Percentiles rank a stretch among this genome's conserved stretches.
These are phyloP conservation scores for Juncus inflexus DNA, from an alignment of 176 grass and related monocot genomes.

Conservation along the genomic window DNA sequence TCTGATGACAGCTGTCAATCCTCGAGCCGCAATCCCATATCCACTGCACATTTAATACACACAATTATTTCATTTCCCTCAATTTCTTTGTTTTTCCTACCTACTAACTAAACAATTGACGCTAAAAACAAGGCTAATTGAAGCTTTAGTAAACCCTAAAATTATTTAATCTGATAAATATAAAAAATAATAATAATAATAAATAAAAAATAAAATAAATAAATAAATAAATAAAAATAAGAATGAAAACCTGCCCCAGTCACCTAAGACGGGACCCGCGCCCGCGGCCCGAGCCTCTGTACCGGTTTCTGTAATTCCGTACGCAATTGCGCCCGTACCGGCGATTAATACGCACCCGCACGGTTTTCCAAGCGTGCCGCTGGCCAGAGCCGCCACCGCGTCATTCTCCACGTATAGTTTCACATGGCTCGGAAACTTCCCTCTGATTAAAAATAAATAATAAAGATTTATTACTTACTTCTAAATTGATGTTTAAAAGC, in stretches of 20 bases:
- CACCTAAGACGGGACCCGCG: slow-evolving; percentile 89
- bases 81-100: slow-evolving; percentile 22
- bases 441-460: slow-evolving; percentile 40
- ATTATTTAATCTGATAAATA: too few relatives aligned
- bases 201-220: not conserved
- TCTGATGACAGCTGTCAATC: slow-evolving; percentile 82
- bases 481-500: too few relatives aligned
- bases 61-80: slow-evolving; percentile 25
- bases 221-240: slow-evolving; percentile 6
- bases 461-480: too few relatives aligned
- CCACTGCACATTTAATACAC: slow-evolving; percentile 80
- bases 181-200: too few relatives aligned
- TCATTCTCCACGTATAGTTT: slow-evolving; percentile 98
- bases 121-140: too few relatives aligned
- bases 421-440: slow-evolving; percentile 53
- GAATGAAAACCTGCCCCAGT: slow-evolving; percentile 76
- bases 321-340: slow-evolving; percentile 91
- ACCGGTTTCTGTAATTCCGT: slow-evolving; percentile 87
- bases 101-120: too few relatives aligned
- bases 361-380: slow-evolving; percentile 94
- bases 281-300: slow-evolving; percentile 90
- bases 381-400: slow-evolving; percentile 80
- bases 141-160: too few relatives aligned
- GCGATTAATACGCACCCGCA: slow-evolving; percentile 95
- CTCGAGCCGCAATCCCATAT: slow-evolving; percentile 99